Base-by-base conservation (phyloP, 306 rosid species). In the Quercus wislizeni region DNA sequence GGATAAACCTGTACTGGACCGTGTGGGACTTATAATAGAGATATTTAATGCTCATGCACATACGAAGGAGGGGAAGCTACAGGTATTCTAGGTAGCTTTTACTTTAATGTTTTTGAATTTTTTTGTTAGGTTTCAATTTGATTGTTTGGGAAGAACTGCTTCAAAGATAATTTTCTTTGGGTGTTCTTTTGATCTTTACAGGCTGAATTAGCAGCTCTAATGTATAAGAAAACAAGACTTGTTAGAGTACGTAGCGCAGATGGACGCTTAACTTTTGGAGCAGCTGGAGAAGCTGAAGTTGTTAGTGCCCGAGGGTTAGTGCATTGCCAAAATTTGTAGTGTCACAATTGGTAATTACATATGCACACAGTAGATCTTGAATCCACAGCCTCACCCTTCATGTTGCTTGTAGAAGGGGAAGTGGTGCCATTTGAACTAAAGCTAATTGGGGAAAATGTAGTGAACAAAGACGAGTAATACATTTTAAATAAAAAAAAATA, bases 171-270 rank as follows among this genome's bases (percentile, higher is more conserved):
- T 67, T 83, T 61, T 49, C 6, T 49, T 5, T 76, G 62, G 54
- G 54, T 41, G 49, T 13, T 55, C 49, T 49, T 23, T 38, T 63
- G 33, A 64, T 41, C 19, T 79, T 76, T 79, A 77, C 80, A 95
- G 98, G 99, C 96, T 59, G 99, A 95, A 83, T 91, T 95, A 46
- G 99, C 99, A 15, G 96, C 98, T 69, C 80, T 95, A 18, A 89
- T 88, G 78, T 93, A 88, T 83, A 93, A 93, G 91, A 95, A 87
- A 83, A 86, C 94, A 1, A 89, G 97, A 83, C 99, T 95, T 57
- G 94, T 95, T 72, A 93, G 96, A 63, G 79, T 79, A 46, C 92
- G 91, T 49, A 92, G 95, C 63, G 78, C 80, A 2, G 86, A 72
- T 88, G 98, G 99, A 82, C 95, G 94, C 73, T 63, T 59, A 49